Conservation (phyloP, 164 flowering plant species). For the Chloranthus sessilifolius region DNA sequence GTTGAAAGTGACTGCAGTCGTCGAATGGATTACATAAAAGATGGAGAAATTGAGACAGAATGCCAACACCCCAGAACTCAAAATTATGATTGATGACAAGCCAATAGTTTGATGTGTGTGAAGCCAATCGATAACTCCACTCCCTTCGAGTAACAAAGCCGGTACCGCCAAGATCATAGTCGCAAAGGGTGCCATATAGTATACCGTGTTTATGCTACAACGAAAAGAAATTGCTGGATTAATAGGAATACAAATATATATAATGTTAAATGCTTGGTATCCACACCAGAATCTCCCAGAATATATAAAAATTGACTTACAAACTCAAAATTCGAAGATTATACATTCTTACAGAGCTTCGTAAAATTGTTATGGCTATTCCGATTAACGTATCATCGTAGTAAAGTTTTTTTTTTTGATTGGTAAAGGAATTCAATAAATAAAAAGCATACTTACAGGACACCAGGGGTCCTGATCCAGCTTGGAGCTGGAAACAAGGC, state of each 20-base stretch:
- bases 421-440: too few relatives aligned
- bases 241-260: neutral
- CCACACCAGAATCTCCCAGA: too few relatives aligned
- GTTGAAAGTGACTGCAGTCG: slow-evolving; percentile 95
- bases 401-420: too few relatives aligned
- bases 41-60: slow-evolving; percentile 98
- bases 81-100: slow-evolving; percentile 62
- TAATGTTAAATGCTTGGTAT: neutral
- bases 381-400: too few relatives aligned
- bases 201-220: slow-evolving; percentile 86
- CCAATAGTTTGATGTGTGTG: slow-evolving; percentile 39
- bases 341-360: too few relatives aligned
- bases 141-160: slow-evolving; percentile 82
- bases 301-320: too few relatives aligned
- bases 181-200: slow-evolving; percentile 99
- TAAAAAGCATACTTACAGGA: too few relatives aligned
- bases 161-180: slow-evolving; percentile 92
- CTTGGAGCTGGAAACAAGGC: too few relatives aligned
- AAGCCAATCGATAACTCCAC: slow-evolving; percentile 73
- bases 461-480: too few relatives aligned
- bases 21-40: slow-evolving; percentile 95
- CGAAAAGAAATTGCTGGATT: too few relatives aligned
- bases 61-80: slow-evolving; percentile 82
- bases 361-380: too few relatives aligned
- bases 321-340: too few relatives aligned